Evolutionary conservation across 768 basidiomycete species (phyloP).

Genomic region (Leccinum ochraceum): DNA sequence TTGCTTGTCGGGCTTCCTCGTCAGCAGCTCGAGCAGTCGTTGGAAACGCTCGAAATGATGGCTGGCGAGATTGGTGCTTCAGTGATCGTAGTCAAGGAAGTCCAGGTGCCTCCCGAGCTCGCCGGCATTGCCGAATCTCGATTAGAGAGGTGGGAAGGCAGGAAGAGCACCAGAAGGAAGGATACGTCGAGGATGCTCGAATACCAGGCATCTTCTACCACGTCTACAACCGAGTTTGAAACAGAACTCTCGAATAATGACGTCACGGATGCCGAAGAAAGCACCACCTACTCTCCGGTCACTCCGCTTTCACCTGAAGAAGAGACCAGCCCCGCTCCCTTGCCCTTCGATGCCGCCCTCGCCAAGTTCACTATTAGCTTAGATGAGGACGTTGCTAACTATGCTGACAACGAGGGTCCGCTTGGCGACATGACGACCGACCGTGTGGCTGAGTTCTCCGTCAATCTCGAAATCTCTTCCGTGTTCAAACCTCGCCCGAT

Average conservation of each 20-base stretch:
- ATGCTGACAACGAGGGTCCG: conserved; percentile 28
- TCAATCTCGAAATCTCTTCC: conserved; percentile 66
- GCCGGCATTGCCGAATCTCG: conserved; percentile 35
- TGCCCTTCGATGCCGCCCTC: conserved; percentile 32
- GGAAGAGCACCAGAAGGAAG: conserved; percentile 38
- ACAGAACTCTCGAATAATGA: conserved; percentile 40
- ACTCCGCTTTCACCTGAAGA: conserved; percentile 9
- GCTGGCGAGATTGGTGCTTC: conserved; percentile 92
- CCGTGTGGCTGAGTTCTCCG: conserved; percentile 30
- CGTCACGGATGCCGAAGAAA: conserved; percentile 40
- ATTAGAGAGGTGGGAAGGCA: conserved; percentile 37
- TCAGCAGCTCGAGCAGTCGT: conserved; percentile 73
- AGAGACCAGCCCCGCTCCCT: conserved; percentile 8
- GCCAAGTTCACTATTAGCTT: conserved; percentile 51
- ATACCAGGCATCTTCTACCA: conserved; percentile 35
- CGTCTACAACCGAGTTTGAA: conserved; percentile 41
- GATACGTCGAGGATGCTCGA: conserved; percentile 26
- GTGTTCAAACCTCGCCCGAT: conserved; percentile 76
- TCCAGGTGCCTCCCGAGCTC: conserved; percentile 68
- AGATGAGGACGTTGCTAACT: conserved; percentile 37
- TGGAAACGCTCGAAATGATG: conserved; percentile 92
- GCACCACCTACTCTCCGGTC: conserved; percentile 2
- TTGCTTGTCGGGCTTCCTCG: conserved; percentile 71
- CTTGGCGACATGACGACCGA: conserved; percentile 5
- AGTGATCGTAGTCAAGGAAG: conserved; percentile 87